Conservation (phyloP, 1,139 yeast genomes). For the Entelexis paramagnoliae region DNA sequence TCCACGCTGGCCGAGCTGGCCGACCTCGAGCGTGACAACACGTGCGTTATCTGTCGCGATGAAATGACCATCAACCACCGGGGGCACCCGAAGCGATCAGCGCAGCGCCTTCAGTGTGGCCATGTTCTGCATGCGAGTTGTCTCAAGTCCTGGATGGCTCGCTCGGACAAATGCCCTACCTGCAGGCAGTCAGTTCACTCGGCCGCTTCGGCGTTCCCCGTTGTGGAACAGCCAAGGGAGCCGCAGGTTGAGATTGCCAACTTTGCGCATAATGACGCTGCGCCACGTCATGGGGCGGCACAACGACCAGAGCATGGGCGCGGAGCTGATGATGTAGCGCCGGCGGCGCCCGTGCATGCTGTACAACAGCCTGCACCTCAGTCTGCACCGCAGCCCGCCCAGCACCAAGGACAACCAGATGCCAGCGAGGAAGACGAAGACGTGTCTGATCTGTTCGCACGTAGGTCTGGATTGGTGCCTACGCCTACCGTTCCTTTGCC, state of each 20-base stretch:
- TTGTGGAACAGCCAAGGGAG: not conserved
- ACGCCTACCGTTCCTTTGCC: not conserved
- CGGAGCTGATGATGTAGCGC: not conserved
- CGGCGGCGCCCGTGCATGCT: no score
- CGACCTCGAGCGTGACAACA: constrained; percentile 51
- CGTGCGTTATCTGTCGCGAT: constrained; percentile 79
- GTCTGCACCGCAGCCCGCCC: no score
- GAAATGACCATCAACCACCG: constrained; percentile 46
- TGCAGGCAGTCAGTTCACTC: constrained; percentile 36
- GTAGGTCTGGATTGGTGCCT: not conserved
- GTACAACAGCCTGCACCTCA: no score
- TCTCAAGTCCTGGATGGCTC: constrained; percentile 82
- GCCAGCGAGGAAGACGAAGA: not conserved
- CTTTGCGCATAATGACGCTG: not conserved
- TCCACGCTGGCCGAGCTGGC: constrained; percentile 48
- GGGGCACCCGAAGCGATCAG: constrained; percentile 40
- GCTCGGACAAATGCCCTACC: constrained; percentile 86
- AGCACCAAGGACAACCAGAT: not conserved
- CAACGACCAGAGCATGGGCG: not conserved
- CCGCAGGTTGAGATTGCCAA: not conserved
- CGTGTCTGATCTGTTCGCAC: not conserved
- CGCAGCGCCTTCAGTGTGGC: constrained; percentile 71
- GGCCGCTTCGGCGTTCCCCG: constrained; percentile 6
- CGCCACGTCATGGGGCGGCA: not conserved
- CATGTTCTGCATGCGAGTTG: constrained; percentile 89